Base-by-base conservation (phyloP, 2,329 filamentous ascomycete species). In the Colletotrichum theobromicola region DNA sequence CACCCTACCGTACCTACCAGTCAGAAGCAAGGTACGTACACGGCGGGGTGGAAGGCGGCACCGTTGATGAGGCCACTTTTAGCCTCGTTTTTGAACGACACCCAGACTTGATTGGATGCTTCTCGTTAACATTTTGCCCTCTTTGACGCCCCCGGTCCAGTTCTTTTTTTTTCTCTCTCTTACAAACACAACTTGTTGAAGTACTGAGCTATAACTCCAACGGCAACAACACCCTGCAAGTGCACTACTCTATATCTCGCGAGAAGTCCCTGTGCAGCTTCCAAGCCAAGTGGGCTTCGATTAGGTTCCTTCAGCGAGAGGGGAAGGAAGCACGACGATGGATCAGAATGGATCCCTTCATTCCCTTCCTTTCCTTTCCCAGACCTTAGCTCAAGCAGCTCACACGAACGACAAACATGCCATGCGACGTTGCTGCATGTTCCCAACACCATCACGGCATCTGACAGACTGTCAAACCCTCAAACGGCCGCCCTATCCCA, bases 61-160 rank as follows among this genome's bases (percentile, higher is more conserved):
- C 72, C 53, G 50, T 66, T 66, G 67, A 66, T 66, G 67, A 74
- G 72, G 53, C 71, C 71, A 74, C 57, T 63, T 67, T 72, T 74
- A 67, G 66, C 58, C 26, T 73, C 58, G 57, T 58, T 68, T 50
- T 63, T 57, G 21, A 57, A 37, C 65, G 57, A 58, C 37, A 69
- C 24, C n/a, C 58, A 16, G 28, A 5, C 30, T 35, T 60, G 18
- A 53, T 34, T 55, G 32, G 42, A 50, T 21, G 42, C 42, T 50
- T 50, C 42, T 50, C 57, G 21, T 32, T 32, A 37, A 21, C 24
- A 50, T 28, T 18, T 50, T 28, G 18, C 26, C 35, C 24, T 64
- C 35, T 24, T 24, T 7, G n/a, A 50, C 42, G 42, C 42, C 42
- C 42, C n/a, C 42, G 42, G 42, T 50, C 42, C 42, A 21, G 7